These are phyloP conservation scores for Eleusine indica DNA, from an alignment of 176 grass and related monocot species.

Conservation along the genomic window DNA sequence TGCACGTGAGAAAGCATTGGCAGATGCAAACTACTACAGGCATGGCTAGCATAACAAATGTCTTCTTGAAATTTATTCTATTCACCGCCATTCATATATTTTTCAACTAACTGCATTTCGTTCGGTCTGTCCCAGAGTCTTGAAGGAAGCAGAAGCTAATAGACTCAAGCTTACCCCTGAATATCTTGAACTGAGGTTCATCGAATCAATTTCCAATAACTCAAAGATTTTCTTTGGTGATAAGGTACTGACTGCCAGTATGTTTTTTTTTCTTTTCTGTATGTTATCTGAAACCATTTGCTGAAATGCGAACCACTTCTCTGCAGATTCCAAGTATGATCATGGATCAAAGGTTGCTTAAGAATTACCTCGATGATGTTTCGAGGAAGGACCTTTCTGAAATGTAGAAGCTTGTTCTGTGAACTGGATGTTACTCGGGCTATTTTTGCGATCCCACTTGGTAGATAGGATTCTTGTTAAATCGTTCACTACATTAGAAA, in stretches of 20 bases:
- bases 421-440: conserved; percentile 2
- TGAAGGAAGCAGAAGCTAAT: conserved; percentile 96
- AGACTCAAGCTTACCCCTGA: conserved; percentile 88
- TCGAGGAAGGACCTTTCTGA: conserved; percentile 41
- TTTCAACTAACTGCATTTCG: conserved; percentile 15
- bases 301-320: conserved; percentile 8
- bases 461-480: conserved; percentile 33
- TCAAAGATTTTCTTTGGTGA: conserved; percentile 99
- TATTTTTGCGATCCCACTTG: conserved; percentile 20
- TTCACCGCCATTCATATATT: neutral
- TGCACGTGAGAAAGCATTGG: conserved; percentile 72
- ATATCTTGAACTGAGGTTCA: conserved; percentile 93
- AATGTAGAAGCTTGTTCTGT: conserved; percentile 23
- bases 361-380: conserved; percentile 52
- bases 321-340: conserved; percentile 79
- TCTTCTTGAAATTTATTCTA: neutral
- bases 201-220: conserved; percentile 92
- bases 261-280: conserved; percentile 21
- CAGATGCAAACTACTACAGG: conserved; percentile 92
- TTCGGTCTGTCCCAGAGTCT: conserved; percentile 57
- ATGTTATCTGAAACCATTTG: neutral
- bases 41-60: conserved; percentile 24
- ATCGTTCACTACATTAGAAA: neutral
- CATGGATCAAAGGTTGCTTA: conserved; percentile 78
- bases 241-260: conserved; percentile 54